phyloP scores from a whole-genome alignment of 805 yeast species.

The Candida endomychidarum region DNA sequence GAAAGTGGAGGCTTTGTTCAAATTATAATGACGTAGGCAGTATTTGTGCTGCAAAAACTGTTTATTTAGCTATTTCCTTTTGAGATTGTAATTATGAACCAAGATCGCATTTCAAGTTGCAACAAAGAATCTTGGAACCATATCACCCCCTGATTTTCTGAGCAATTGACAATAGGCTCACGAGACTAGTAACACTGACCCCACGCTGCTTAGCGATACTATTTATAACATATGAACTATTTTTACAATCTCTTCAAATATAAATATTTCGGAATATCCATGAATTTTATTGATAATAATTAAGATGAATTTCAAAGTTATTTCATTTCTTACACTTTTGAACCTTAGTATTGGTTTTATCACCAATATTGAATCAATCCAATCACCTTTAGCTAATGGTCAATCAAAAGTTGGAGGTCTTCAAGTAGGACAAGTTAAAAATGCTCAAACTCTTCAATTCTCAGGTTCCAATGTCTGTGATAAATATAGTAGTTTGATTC shows the following conservation, averaged over 20 bases:
- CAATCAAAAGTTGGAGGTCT: not conserved
- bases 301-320: not conserved
- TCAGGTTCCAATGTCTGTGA: conserved; percentile 20
- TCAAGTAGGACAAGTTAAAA: conserved; percentile 6
- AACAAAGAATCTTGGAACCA: not conserved
- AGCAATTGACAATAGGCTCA: too few relatives aligned
- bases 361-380: not conserved
- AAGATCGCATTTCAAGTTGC: not conserved
- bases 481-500: conserved; percentile 16
- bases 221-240: too few relatives aligned
- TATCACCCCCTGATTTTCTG: not conserved
- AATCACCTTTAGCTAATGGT: not conserved
- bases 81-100: conserved; percentile 1
- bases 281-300: too few relatives aligned
- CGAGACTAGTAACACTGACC: conserved; percentile 1
- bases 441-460: conserved; percentile 15
- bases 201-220: too few relatives aligned
- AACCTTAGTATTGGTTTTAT: not conserved
- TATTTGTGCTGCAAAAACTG: conserved; percentile 1
- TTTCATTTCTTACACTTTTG: not conserved
- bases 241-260: too few relatives aligned
- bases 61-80: conserved; percentile 2
- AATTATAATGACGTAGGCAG: not conserved
- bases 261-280: too few relatives aligned
- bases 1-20: conserved; percentile 1